phyloP scores from a whole-genome alignment of 129 eudicot genomes.

The Gnaphalium uliginosum region DNA sequence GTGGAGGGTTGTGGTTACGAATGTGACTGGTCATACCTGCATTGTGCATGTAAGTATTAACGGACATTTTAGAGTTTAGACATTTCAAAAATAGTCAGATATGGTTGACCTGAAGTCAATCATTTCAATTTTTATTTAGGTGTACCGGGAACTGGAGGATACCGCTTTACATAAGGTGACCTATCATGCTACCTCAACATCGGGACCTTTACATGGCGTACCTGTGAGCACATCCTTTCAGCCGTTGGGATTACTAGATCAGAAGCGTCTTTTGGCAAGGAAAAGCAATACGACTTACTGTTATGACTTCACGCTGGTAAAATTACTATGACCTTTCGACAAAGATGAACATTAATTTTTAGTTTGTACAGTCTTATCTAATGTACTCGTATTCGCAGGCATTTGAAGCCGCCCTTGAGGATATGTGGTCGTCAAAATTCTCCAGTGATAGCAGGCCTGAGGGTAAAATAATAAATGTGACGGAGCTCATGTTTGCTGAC shows the following conservation, averaged over 20 bases:
- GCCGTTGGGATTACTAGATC: constrained; percentile 76
- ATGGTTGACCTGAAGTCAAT: not conserved
- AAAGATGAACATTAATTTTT: too few relatives aligned
- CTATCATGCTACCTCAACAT: constrained; percentile 54
- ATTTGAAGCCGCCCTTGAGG: constrained; percentile 75
- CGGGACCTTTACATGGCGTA: constrained; percentile 67
- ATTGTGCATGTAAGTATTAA: constrained; percentile 74
- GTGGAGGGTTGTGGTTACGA: constrained; percentile 91
- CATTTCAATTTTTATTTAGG: constrained; percentile 35
- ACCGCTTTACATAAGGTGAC: constrained; percentile 44
- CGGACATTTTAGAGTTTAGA: constrained; percentile 13
- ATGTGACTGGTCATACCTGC: constrained; percentile 97
- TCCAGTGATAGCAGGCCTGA: constrained; percentile 39
- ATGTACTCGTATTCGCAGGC: constrained; percentile 55
- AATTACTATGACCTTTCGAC: constrained; percentile 13
- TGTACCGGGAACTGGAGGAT: constrained; percentile 87
- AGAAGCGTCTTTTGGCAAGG: constrained; percentile 83
- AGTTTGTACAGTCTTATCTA: not conserved
- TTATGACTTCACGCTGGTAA: constrained; percentile 93
- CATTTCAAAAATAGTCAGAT: not conserved
- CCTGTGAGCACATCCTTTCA: constrained; percentile 78
- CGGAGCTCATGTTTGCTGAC: constrained; percentile 73
- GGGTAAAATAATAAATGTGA: constrained; percentile 56
- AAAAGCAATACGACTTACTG: constrained; percentile 97
- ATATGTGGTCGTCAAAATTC: constrained; percentile 57